These are phyloP conservation scores for Deuterostichococcus epilithicus DNA, from an alignment of 139 green algal species.

Conservation along the genomic window DNA sequence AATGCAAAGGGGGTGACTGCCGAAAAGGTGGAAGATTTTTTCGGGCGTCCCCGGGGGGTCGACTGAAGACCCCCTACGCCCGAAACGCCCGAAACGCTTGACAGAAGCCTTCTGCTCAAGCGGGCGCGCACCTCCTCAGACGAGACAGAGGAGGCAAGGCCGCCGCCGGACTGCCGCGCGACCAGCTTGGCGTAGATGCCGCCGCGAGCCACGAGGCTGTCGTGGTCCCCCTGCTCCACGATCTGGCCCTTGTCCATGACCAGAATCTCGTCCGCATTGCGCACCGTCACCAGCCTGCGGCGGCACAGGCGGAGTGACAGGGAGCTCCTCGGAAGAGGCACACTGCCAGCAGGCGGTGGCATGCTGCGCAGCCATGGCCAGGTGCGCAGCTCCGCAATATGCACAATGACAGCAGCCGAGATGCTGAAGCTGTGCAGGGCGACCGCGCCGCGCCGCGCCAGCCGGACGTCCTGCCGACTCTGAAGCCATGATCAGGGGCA, in stretches of 20 bases:
- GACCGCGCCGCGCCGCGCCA: too few species aligned
- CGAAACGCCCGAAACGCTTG: too few species aligned
- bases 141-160: not conserved
- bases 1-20: too few species aligned
- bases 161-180: slow-evolving; percentile 22
- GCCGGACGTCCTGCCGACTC: too few species aligned
- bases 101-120: too few species aligned
- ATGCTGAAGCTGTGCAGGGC: too few species aligned
- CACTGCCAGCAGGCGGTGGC: not conserved
- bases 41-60: too few species aligned
- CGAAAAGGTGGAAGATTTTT: too few species aligned
- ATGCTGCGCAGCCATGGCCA: not conserved
- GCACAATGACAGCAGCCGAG: too few species aligned
- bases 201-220: slow-evolving; percentile 35
- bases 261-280: slow-evolving; percentile 64
- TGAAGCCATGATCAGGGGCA: too few species aligned
- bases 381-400: too few species aligned
- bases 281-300: slow-evolving; percentile 66
- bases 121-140: not conserved
- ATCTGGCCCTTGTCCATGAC: slow-evolving; percentile 74
- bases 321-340: not conserved
- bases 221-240: slow-evolving; percentile 62
- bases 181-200: slow-evolving; percentile 40
- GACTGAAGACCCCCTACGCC: too few species aligned
- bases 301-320: not conserved